A percentile compares a stretch with the other conserved stretches of the same genome.
Conservation (phyloP, 2,329 filamentous ascomycete species). For the Macrophomina phaseolina region DNA sequence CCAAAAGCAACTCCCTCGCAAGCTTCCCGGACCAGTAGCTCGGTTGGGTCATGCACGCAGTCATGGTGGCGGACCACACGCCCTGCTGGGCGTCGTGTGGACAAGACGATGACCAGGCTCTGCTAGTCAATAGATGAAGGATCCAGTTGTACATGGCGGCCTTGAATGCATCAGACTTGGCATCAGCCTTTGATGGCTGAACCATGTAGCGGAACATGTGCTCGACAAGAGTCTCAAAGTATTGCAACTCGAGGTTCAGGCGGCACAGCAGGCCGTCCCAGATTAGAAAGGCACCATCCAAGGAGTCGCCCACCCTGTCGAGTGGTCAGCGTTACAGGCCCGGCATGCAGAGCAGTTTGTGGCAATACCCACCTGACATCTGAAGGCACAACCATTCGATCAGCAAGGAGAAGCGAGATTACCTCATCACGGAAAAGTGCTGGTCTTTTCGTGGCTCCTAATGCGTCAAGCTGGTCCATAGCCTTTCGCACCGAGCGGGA, state of each 20-base stretch:
- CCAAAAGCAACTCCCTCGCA: constrained; percentile 40
- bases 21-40: constrained; percentile 46
- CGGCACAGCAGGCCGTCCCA: constrained; percentile 49
- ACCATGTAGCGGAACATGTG: constrained; percentile 45
- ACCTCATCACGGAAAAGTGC: constrained; percentile 6
- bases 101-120: constrained; percentile 41
- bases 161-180: constrained; percentile 23
- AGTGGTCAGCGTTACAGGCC: constrained; percentile 10
- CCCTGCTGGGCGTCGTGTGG: constrained; percentile 28
- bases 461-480: constrained; percentile 8
- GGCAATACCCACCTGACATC: constrained; percentile 9
- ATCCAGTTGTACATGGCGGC: constrained; percentile 52
- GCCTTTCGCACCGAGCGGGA: constrained; percentile 12
- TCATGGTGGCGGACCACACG: constrained; percentile 23
- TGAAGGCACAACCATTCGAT: constrained; percentile 26
- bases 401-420: constrained; percentile 25
- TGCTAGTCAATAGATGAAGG: constrained; percentile 51
- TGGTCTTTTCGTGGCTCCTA: constrained; percentile 10
- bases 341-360: constrained; percentile 23
- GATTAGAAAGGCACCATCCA: constrained; percentile 46
- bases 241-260: constrained; percentile 39
- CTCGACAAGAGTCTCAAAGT: constrained; percentile 42
- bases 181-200: constrained; percentile 30
- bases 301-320: constrained; percentile 18
- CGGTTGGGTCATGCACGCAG: constrained; percentile 41